phyloP scores from a whole-genome alignment of 768 basidiomycete species.

The Melanogaster broomeanus region DNA sequence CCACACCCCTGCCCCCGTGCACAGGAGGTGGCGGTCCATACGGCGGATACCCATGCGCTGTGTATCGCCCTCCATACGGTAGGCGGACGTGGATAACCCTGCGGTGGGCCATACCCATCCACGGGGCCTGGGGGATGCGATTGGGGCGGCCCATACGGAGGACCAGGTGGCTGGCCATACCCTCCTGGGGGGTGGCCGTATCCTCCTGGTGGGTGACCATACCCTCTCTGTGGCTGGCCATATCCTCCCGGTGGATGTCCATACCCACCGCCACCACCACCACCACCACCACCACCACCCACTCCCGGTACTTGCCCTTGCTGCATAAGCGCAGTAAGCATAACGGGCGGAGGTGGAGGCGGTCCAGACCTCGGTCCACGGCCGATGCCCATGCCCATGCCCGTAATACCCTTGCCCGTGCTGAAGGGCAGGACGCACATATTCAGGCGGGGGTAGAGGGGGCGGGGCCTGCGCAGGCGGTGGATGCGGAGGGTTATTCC shows the following conservation, averaged over 20 bases:
- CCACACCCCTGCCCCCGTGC: constrained; percentile 3
- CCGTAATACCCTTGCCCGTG: constrained; percentile 29
- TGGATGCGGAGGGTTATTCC: constrained; percentile 36
- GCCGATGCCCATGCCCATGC: constrained; percentile 20
- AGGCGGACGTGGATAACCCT: constrained; percentile 21
- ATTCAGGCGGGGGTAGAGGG: constrained; percentile 28
- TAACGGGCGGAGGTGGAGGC: constrained; percentile 27
- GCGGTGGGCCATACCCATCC: constrained; percentile 19
- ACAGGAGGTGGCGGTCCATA: constrained; percentile 1
- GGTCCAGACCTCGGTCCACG: constrained; percentile 32
- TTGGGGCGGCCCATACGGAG: background rate
- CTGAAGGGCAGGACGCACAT: constrained; percentile 35
- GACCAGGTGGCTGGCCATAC: constrained; percentile 11
- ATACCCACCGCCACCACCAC: constrained; percentile 13
- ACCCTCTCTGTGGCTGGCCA: constrained; percentile 3
- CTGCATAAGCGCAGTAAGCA: constrained; percentile 34
- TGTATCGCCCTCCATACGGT: too few relatives aligned
- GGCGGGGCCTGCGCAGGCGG: constrained; percentile 26
- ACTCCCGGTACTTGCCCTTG: constrained; percentile 11
- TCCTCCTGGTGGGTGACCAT: background rate
- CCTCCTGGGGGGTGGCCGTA: constrained; percentile 14
- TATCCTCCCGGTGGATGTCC: constrained; percentile 16
- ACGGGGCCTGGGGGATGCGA: background rate
- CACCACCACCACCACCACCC: constrained; percentile 6
- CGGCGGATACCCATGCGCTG: too few relatives aligned